Percentiles rank a stretch among this genome's conserved stretches.
These are phyloP conservation scores for Conticribra guillardii DNA, from an alignment of 108 stramenopile species.

Conservation along the genomic window DNA sequence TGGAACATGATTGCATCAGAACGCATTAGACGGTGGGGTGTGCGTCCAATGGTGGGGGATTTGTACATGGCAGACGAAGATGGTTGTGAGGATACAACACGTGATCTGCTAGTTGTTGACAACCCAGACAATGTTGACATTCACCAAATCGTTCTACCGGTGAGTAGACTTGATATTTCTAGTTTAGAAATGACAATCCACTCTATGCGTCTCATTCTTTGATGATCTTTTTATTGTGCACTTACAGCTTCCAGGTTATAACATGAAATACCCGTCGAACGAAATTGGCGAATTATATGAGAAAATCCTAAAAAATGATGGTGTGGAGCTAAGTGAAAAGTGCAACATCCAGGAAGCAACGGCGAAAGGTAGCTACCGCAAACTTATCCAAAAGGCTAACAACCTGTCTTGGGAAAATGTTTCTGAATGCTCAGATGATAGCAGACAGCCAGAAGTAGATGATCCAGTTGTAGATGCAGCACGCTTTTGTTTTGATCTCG, in stretches of 20 bases:
- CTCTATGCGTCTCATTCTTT: neutral
- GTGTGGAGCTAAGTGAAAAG: constrained; percentile 58
- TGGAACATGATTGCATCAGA: constrained; percentile 50
- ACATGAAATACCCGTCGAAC: constrained; percentile 68
- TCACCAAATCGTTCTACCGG: constrained; percentile 72
- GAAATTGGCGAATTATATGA: constrained; percentile 66
- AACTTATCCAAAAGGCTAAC: constrained; percentile 52
- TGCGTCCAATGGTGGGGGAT: constrained; percentile 62
- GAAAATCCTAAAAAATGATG: constrained; percentile 55
- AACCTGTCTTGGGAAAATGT: constrained; percentile 45
- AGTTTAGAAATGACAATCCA: no score
- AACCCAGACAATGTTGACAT: constrained; percentile 41
- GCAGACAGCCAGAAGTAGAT: constrained; percentile 11
- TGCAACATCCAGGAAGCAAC: constrained; percentile 58
- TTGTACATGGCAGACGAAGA: constrained; percentile 48
- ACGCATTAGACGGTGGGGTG: constrained; percentile 59
- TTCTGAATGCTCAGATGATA: neutral
- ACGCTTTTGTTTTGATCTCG: constrained; percentile 66
- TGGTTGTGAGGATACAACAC: constrained; percentile 27
- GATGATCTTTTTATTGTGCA: neutral
- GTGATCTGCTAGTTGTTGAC: constrained; percentile 13
- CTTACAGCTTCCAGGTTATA: constrained; percentile 63
- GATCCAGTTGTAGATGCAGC: constrained; percentile 34
- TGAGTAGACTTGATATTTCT: constrained; percentile 2
- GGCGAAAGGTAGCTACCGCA: constrained; percentile 81